Evolutionary conservation across 1,284 basidiomycete species (phyloP).

Genomic region (Cryptococcus amylolentus): DNA sequence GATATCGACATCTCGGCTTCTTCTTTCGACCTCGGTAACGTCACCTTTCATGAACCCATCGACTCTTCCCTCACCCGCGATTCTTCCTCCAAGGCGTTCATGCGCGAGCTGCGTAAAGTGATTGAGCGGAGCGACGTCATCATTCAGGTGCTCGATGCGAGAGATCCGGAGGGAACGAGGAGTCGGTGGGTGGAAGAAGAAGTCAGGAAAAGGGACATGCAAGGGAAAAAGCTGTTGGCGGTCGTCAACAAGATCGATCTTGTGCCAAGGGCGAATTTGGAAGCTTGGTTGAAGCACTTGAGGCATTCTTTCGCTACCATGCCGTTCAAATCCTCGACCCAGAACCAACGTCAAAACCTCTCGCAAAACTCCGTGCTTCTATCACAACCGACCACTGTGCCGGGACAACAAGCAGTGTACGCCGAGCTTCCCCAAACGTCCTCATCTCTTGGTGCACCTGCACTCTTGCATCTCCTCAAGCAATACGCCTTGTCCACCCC

Average conservation of each 20-base stretch:
- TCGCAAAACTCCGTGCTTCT: conserved; percentile 51
- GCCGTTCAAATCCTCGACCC: conserved; percentile 85
- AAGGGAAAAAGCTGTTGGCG: conserved; percentile 84
- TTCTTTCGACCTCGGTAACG: conserved; percentile 50
- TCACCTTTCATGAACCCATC: conserved; percentile 35
- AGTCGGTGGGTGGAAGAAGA: conserved; percentile 86
- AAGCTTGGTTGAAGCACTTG: conserved; percentile 84
- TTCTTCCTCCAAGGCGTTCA: conserved; percentile 62
- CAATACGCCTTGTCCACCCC: conserved; percentile 73
- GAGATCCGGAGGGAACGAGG: conserved; percentile 86
- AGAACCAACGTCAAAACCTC: conserved; percentile 73
- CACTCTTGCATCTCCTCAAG: conserved; percentile 81
- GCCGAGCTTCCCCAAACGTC: conserved; percentile 62
- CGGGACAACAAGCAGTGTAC: conserved; percentile 46
- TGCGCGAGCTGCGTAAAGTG: conserved; percentile 78
- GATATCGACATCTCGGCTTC: conserved; percentile 13
- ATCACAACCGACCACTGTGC: conserved; percentile 30
- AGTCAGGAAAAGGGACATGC: conserved; percentile 72
- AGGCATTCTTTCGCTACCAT: conserved; percentile 89
- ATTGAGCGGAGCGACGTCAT: conserved; percentile 91
- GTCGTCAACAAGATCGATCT: conserved; percentile 93
- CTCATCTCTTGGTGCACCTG: conserved; percentile 55
- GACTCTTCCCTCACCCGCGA: conserved; percentile 58
- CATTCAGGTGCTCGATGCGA: conserved; percentile 72
- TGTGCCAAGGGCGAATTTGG: conserved; percentile 81